Evolutionary conservation across 2,329 filamentous ascomycete genomes (phyloP).

Genomic region (Sphaerulina populicola): DNA sequence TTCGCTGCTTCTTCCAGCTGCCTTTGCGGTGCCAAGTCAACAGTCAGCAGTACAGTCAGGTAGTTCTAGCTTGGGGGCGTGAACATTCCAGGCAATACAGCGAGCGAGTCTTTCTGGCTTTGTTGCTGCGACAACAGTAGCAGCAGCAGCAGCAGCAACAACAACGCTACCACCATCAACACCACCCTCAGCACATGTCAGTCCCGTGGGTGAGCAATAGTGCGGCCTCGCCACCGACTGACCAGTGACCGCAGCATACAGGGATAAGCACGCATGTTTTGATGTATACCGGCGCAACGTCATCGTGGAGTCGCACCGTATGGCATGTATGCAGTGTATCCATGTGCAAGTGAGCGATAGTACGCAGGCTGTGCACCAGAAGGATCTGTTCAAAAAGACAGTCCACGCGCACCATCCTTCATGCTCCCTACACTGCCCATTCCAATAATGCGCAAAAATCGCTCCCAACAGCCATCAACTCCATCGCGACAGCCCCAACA

Average conservation of each 20-base stretch:
- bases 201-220: background rate
- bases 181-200: background rate
- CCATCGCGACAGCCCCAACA: background rate
- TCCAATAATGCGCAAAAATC: background rate
- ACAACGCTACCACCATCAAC: background rate
- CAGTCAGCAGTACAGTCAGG: too few species aligned
- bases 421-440: slow-evolving; percentile 1
- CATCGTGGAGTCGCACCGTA: background rate
- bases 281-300: slow-evolving; percentile 1
- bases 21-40: too few species aligned
- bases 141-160: background rate
- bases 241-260: background rate
- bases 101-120: too few species aligned
- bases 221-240: background rate
- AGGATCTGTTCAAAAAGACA: slow-evolving; percentile 1
- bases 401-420: background rate
- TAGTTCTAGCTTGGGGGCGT: too few species aligned
- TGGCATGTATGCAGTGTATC: slow-evolving; percentile 6
- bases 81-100: too few species aligned
- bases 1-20: too few species aligned
- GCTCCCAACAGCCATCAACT: background rate
- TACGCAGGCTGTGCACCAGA: slow-evolving; percentile 5
- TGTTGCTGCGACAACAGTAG: background rate
- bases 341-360: slow-evolving; percentile 7
- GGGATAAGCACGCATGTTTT: slow-evolving; percentile 2